Evolutionary conservation across 75 land plant species (phyloP).

Genomic region (Ceratopteris richardii): DNA sequence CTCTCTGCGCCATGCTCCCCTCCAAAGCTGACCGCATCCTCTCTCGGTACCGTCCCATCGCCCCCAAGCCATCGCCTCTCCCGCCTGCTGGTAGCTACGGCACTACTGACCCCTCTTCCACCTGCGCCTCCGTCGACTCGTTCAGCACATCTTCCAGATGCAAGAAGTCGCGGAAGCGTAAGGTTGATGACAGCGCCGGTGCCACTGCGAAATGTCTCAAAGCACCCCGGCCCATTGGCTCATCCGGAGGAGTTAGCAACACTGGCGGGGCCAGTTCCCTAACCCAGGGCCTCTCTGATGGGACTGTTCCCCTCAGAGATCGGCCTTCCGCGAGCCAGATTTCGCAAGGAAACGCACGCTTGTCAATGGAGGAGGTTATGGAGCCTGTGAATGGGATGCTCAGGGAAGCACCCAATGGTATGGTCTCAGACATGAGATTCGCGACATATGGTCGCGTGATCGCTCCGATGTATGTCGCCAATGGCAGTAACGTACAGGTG

Average conservation of each 20-base stretch:
- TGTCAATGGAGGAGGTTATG: too few relatives aligned
- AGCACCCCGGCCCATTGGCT: constrained; percentile 2
- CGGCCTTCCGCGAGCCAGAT: too few relatives aligned
- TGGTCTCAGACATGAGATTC: too few relatives aligned
- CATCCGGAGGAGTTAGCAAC: constrained; percentile 3
- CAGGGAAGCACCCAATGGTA: too few relatives aligned
- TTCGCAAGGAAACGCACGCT: too few relatives aligned
- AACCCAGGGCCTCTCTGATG: constrained; percentile 7
- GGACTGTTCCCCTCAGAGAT: constrained; percentile 15
- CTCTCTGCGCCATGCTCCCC: background rate
- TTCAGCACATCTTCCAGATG: background rate
- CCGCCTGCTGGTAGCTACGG: background rate
- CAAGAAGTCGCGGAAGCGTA: background rate
- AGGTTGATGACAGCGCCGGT: background rate
- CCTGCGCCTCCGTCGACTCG: constrained; percentile 3
- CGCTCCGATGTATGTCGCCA: constrained; percentile 5
- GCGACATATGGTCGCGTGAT: background rate
- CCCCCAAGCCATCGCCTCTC: constrained; percentile 42
- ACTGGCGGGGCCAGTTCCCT: background rate
- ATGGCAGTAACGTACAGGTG: background rate
- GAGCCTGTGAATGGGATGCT: too few relatives aligned
- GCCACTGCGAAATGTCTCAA: background rate
- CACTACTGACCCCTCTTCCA: background rate
- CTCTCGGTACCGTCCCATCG: constrained; percentile 50
- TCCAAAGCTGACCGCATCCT: constrained; percentile 42